phyloP scores from a whole-genome alignment of 2,329 filamentous ascomycete genomes.

The Exophiala lecanii-corni region DNA sequence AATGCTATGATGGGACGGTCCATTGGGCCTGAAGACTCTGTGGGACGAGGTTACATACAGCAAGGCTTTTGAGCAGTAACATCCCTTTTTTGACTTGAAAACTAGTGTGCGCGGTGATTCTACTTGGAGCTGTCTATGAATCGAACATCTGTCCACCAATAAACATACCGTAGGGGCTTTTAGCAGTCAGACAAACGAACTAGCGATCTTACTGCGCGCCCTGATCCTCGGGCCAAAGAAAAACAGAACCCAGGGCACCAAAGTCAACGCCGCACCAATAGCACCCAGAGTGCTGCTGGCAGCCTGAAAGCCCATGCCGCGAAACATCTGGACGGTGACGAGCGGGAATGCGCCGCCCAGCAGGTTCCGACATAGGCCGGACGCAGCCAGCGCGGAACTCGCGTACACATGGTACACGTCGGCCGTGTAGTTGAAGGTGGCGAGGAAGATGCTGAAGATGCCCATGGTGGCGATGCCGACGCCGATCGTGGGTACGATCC shows the following conservation, averaged over 20 bases:
- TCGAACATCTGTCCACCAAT: no score
- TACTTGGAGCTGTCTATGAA: no score
- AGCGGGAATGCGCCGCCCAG: constrained; percentile 77
- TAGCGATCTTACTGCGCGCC: constrained; percentile 69
- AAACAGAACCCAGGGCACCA: constrained; percentile 80
- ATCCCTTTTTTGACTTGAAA: no score
- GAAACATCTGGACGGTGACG: constrained; percentile 69
- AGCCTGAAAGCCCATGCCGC: constrained; percentile 62
- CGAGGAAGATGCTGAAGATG: constrained; percentile 80
- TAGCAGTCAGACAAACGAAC: constrained; percentile 10
- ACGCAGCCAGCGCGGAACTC: constrained; percentile 77
- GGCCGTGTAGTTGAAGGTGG: constrained; percentile 87
- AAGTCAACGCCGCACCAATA: constrained; percentile 60
- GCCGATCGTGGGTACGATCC: constrained; percentile 67
- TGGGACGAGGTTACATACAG: no score
- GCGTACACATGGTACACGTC: constrained; percentile 84
- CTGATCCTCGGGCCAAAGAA: constrained; percentile 74
- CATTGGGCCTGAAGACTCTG: no score
- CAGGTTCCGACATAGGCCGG: constrained; percentile 83
- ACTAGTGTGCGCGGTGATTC: no score
- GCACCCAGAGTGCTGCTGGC: constrained; percentile 73
- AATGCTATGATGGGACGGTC: no score
- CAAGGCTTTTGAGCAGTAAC: no score
- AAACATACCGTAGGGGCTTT: no score
- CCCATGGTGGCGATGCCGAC: constrained; percentile 74